Evolutionary conservation across 192 early-diverging fungal genomes (phyloP).

Genomic region (Allomyces macrogynus): DNA sequence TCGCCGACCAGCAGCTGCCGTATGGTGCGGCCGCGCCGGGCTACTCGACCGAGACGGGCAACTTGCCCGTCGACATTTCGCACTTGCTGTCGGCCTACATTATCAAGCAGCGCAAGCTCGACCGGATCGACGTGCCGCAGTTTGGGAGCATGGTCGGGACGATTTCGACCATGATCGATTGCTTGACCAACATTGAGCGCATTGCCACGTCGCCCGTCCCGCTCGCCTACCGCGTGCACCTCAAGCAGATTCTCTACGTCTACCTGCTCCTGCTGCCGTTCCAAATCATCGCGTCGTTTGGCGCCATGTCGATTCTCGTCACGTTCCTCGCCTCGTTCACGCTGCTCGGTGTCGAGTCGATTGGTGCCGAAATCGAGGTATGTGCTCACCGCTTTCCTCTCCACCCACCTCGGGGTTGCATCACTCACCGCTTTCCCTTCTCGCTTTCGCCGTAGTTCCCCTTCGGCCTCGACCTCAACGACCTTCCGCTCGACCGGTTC

Average conservation of each 20-base stretch:
- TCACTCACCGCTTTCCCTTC: neutral
- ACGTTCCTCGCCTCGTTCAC: conserved; percentile 46
- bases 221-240: conserved; percentile 66
- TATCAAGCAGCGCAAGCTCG: neutral
- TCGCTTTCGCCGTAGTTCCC: neutral
- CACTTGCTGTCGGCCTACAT: neutral
- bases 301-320: conserved; percentile 43
- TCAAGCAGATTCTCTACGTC: conserved; percentile 58
- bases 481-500: neutral
- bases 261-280: conserved; percentile 64
- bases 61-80: neutral
- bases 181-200: conserved; percentile 55
- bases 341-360: conserved; percentile 65
- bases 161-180: conserved; percentile 28
- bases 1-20: too few species aligned
- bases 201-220: conserved; percentile 74
- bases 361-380: conserved; percentile 68
- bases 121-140: neutral
- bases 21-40: neutral
- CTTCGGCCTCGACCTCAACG: neutral
- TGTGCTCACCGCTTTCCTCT: neutral
- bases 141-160: conserved; percentile 15
- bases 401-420: neutral
- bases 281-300: conserved; percentile 35
- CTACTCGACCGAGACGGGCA: neutral